Evolutionary conservation across 2,329 filamentous ascomycete genomes (phyloP).

Genomic region (Trichoderma polysporum): DNA sequence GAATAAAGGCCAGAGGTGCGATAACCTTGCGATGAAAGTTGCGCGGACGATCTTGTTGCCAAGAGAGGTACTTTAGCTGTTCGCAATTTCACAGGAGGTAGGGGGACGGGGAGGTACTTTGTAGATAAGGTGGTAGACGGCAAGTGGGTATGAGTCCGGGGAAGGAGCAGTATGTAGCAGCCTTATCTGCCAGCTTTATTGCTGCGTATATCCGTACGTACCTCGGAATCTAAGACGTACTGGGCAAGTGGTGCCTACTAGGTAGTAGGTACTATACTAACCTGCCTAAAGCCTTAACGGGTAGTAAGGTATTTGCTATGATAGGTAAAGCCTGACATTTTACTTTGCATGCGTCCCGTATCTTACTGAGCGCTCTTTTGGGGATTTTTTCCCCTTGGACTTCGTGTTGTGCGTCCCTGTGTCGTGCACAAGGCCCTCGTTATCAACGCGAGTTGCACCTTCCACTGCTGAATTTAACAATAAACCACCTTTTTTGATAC

Average conservation of each 20-base stretch:
- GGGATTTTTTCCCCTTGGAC: background rate
- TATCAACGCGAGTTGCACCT: background rate
- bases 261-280: background rate
- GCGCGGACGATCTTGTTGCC: background rate
- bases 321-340: background rate
- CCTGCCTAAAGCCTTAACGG: background rate
- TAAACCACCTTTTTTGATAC: background rate
- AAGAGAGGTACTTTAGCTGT: background rate
- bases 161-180: constrained; percentile 6
- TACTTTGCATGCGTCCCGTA: background rate
- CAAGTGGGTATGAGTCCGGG: constrained; percentile 20
- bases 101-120: background rate
- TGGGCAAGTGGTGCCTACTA: background rate
- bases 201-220: background rate
- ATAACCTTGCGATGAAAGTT: background rate
- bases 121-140: constrained; percentile 6
- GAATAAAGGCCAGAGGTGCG: background rate
- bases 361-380: background rate
- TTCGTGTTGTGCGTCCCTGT: background rate
- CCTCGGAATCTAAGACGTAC: too few species aligned
- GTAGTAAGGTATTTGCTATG: background rate
- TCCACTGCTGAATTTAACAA: background rate
- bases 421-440: background rate
- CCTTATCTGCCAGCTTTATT: constrained; percentile 14
- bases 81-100: background rate